Base-by-base conservation (phyloP, 139 green algal species). In the Chlorella vulgaris region DNA sequence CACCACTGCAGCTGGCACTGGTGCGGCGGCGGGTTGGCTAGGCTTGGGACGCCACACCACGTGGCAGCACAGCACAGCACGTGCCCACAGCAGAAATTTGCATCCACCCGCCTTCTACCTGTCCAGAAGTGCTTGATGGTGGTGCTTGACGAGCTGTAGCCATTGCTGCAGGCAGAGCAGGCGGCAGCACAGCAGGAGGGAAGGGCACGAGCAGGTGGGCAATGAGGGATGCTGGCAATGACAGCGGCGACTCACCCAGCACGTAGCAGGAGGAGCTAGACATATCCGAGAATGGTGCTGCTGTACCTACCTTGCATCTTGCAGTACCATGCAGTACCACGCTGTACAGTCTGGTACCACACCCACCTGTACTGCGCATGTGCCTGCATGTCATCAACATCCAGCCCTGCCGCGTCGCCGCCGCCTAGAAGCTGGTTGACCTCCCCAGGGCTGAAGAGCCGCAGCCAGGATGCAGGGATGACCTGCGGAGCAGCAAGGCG, bases 121-220 rank as follows among this genome's bases (percentile, higher is more conserved):
- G 83, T n/a, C 96, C 96, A 99, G 70, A 99, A 97, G 35, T 90
- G 73, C 78, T 90, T 88, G 13, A 99, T 83, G 6, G 92, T 88
- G 68, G 80, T 76, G 61, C 90, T 91, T 63, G 80, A 77, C 7
- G 86, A 53, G 33, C 33, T 78, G 87, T 95, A 95, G 36, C 93
- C 92, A 19, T 70, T 70, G 74, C 74, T 80, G 74, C 28, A 31
- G 8, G 6, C 13, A 4, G 1, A 1, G 24, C 18, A 6, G 2
- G 42, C 24, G 35, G 35, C 0, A 36, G 66, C 24, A 58, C 8
- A 2, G 4, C 39, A n/a, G 10, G 18, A 21, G 5, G 67, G 26
- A 74, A 33, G 24, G n/a, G 35, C 21, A 71, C n/a, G n/a, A n/a
- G n/a, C n/a, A n/a, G n/a, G n/a, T n/a, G n/a, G n/a, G n/a, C n/a